Base-by-base conservation (phyloP, 768 basidiomycete genomes). In the Leccinum variicolor region DNA sequence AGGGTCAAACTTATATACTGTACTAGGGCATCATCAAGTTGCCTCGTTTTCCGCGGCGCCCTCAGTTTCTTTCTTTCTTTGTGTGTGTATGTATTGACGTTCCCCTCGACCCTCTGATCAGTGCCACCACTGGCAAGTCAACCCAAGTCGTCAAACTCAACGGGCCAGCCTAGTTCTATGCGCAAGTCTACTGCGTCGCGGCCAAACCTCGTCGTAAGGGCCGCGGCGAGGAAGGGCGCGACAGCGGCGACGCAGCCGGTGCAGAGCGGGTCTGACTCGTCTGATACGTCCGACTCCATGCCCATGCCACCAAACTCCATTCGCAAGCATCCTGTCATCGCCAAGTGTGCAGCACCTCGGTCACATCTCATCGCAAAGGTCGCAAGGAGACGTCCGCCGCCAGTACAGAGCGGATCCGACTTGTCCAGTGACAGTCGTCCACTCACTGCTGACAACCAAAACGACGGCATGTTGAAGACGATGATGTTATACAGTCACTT, bases 201-300 rank as follows among this genome's bases (percentile, higher is more conserved):
- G 9, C 47, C 34, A 34, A 41, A 15, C 31, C 17, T 50, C 28
- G 10, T 9, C 51, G 1, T n/a, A 10, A 67, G 57, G 56, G 60
- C 62, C 11, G 59, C 62, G 14, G 41, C 41, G 41, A 64, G 67
- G 45, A 68, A 68, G 29, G 2, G 28, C 49, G 10, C 29, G n/a
- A 28, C 49, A 19, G n/a, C 11, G 19, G 41, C n/a, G 19, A 43
- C 10, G n/a, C 39, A 25, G 48, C 8, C 34, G n/a, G 28, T 2
- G 14, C 13, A 59, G 41, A 26, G 7, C 15, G 25, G 17, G 33
- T 55, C 65, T 8, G 59, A 51, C 23, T 52, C 57, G 21, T 54
- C 65, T 19, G 65, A 62, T 21, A 19, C 49, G 29, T 50, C 29
- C 9, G 29, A 50, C 5, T 33, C 31, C 19, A 26, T 43, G 11